Base-by-base conservation (phyloP, 208 protist genomes). In the Acanthamoeba royreba region DNA sequence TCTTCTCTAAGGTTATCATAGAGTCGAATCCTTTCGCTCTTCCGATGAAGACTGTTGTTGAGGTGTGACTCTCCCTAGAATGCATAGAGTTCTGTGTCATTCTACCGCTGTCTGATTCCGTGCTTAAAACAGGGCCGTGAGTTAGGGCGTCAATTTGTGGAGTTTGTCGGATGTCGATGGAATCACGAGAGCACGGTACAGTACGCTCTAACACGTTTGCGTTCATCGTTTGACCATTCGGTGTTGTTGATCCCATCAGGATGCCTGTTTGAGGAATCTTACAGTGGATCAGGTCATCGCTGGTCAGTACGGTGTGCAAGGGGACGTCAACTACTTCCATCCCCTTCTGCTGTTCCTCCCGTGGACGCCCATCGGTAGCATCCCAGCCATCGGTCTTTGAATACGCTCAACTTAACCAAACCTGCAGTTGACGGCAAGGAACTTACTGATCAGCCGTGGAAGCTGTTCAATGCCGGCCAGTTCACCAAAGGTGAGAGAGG, bases 1-100 rank as follows among this genome's bases (percentile, higher is more conserved):
- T 97, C 45, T 97, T 97, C 77, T 79, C 94, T 33, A 19, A 61
- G 40, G 96, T 92, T 0, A 96, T 96, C 52, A 49, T 93, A 4
- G 81, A 97, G 88, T 92, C 49, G 33, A 92, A 94, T 47, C 96
- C 95, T n/a, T 91, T 89, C 31, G 58, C 92, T 3, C 33, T 97
- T 0, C 90, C 83, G 53, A 77, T 96, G 7, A 90, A 93, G 74
- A 92, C 77, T 4, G 58, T 69, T 31, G 28, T 38, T 25, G 58
- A 69, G 58, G 58, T 69, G 3, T 31, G 1, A 7, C 25, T 55
- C 13, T 9, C 49, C 19, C 49, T 19, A n/a, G n/a, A n/a, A n/a
- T n/a, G n/a, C n/a, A n/a, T n/a, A n/a, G n/a, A n/a, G n/a, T 19
- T 55, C 49, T 19, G 13, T 55, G 49, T 31, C 25, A 22, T 8